phyloP scores from a whole-genome alignment of 2,329 filamentous ascomycete species.

The Bipolaris zeicola region DNA sequence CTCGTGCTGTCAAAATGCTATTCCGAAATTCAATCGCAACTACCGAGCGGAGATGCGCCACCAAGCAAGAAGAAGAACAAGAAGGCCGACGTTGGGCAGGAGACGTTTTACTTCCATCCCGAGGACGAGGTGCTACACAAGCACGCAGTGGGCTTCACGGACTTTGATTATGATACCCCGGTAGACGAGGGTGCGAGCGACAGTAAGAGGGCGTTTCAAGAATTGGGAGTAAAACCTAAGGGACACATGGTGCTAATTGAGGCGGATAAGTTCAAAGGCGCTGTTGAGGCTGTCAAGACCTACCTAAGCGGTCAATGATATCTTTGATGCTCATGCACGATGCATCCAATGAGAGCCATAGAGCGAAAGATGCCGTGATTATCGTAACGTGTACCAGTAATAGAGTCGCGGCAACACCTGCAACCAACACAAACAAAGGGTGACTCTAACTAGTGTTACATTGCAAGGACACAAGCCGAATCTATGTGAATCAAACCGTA shows the following conservation, averaged over 20 bases:
- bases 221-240: conserved; percentile 82
- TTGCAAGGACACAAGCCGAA: conserved; percentile 44
- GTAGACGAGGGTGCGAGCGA: conserved; percentile 80
- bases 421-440: background rate
- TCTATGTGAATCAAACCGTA: conserved; percentile 39
- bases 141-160: conserved; percentile 71
- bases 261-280: conserved; percentile 72
- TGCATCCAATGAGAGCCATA: background rate
- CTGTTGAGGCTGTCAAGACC: conserved; percentile 75
- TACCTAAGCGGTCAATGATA: conserved; percentile 62
- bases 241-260: conserved; percentile 90
- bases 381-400: background rate
- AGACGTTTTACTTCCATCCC: conserved; percentile 89
- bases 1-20: conserved; percentile 93
- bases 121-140: conserved; percentile 90
- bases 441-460: conserved; percentile 47
- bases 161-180: conserved; percentile 79
- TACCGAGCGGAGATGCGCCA: conserved; percentile 61
- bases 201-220: conserved; percentile 92
- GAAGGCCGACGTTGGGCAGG: conserved; percentile 43
- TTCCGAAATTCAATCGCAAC: conserved; percentile 78
- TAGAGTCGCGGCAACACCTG: background rate
- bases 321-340: background rate
- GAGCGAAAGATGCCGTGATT: background rate
- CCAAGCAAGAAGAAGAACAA: conserved; percentile 53